Base-by-base conservation (phyloP, 352 stramenopile genomes). In the Globisporangium parvum region DNA sequence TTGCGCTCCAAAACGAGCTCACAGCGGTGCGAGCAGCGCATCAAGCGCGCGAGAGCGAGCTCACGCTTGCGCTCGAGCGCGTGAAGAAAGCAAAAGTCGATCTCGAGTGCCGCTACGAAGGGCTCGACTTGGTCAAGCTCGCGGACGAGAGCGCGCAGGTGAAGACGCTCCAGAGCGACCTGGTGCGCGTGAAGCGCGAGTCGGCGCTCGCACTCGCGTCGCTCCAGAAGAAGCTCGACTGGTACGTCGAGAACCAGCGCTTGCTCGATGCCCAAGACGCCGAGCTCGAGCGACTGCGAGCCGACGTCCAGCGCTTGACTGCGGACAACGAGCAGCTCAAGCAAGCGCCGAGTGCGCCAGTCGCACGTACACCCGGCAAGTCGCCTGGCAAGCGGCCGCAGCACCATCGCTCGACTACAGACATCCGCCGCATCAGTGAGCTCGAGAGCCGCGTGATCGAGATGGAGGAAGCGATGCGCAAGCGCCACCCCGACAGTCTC, bases 241-340 rank as follows among this genome's bases (percentile, higher is more conserved):
- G 85, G 85, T 94, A 94, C 40, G 77, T 93, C 15, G 71, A 80
- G 42, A 94, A 94, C 52, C 85, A 94, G 54, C 60, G 78, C 4
- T 49, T 92, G n/a, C 53, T 93, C 2, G 82, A 94, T 31, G 80
- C 82, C 10, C 82, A 94, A 56, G 82, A 94, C 41, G 78, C 82
- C 11, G 66, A 82, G 23, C 33, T 90, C n/a, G 59, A 53, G 26
- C 59, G 59, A 8, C 59, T 90, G 17, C 74, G 66, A n/a, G 46
- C 57, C 1, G 50, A 77, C 12, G 28, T 46, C 1, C 49, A 20
- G 0, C 47, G 47, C 6, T 24, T 69, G 26, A 55, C n/a, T 24
- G 26, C 47, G n/a, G 55, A 70, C 9, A 9, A 54, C 17, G 46
- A 69, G n/a, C 47, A 9, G n/a, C 47, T 40, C 17, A 10, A 45